phyloP scores from a whole-genome alignment of 257 asterid genomes.

The Solanum dulcamara region DNA sequence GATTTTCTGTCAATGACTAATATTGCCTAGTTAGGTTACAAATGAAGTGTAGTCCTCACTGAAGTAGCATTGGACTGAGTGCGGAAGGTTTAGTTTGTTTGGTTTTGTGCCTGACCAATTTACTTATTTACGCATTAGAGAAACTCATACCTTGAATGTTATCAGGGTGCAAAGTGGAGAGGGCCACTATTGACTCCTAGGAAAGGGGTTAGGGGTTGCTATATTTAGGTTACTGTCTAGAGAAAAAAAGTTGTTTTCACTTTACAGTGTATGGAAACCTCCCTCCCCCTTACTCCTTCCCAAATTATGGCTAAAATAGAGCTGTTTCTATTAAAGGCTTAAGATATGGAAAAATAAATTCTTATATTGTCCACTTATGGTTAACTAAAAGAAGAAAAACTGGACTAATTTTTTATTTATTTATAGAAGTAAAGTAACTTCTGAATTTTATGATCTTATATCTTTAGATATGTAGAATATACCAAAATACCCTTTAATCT shows the following conservation, averaged over 20 bases:
- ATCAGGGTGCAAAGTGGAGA: neutral
- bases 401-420: neutral
- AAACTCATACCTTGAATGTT: neutral
- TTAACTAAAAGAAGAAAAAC: neutral
- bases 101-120: neutral
- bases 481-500: neutral
- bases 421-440: neutral
- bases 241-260: neutral
- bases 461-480: neutral
- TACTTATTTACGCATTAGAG: neutral
- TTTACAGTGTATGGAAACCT: neutral
- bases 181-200: neutral
- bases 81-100: neutral
- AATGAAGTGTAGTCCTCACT: neutral
- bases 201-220: too few species aligned
- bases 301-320: neutral
- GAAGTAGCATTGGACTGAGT: neutral
- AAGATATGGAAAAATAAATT: neutral
- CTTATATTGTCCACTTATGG: neutral
- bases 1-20: neutral
- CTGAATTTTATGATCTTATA: neutral
- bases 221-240: too few species aligned
- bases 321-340: neutral
- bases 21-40: neutral
- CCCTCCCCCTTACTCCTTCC: neutral